These are phyloP conservation scores for Macadamia tetraphylla DNA, from an alignment of 164 flowering plant species.

Conservation along the genomic window DNA sequence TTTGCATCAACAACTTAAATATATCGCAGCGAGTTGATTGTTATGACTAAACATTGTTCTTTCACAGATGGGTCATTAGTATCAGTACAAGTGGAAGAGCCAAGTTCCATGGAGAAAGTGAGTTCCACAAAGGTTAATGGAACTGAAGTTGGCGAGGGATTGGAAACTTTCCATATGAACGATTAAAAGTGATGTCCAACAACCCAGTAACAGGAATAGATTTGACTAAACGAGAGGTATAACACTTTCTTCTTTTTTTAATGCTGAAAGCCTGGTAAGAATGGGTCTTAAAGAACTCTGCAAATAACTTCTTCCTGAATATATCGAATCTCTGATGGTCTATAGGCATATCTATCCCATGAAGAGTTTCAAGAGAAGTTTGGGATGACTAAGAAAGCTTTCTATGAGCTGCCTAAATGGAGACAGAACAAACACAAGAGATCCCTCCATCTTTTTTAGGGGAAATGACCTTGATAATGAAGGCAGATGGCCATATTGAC, in stretches of 20 bases:
- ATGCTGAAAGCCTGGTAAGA: neutral
- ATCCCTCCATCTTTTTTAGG: constrained; percentile 49
- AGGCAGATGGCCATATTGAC: neutral
- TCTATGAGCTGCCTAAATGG: constrained; percentile 70
- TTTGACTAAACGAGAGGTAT: constrained; percentile 74
- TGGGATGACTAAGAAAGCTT: constrained; percentile 50
- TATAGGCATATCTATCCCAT: constrained; percentile 52
- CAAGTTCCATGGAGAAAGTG: constrained; percentile 2
- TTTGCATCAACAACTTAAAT: neutral
- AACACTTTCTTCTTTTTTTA: constrained; percentile 1
- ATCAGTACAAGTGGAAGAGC: constrained; percentile 5
- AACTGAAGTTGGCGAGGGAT: constrained; percentile 12
- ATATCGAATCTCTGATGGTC: constrained; percentile 2
- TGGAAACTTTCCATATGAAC: constrained; percentile 38
- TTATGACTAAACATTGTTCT: neutral
- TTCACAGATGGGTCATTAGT: constrained; percentile 10
- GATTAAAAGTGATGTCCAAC: constrained; percentile 37
- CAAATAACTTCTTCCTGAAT: neutral
- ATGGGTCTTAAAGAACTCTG: neutral
- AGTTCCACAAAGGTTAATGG: constrained; percentile 13
- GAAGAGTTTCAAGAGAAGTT: constrained; percentile 63
- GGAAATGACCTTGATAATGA: neutral
- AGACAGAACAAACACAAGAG: constrained; percentile 64
- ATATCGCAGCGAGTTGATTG: neutral
- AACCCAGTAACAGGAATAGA: constrained; percentile 52